A percentile compares a stretch with the other conserved stretches of the same genome.
Conservation (phyloP, 2,329 filamentous ascomycete species). For the Alternaria ethzedia region DNA sequence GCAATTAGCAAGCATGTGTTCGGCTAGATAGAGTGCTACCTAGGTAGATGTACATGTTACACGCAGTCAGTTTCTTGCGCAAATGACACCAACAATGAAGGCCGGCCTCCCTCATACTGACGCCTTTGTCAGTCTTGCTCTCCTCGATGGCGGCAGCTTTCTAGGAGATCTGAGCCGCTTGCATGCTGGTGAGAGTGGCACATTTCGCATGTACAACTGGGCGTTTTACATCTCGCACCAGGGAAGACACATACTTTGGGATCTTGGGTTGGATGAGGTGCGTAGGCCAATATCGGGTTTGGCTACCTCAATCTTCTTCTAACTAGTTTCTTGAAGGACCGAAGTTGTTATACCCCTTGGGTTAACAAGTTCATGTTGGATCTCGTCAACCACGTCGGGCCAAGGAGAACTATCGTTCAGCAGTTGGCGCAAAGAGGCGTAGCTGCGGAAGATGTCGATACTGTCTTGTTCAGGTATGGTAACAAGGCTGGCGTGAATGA, state of each 20-base stretch:
- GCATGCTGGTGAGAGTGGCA: slow-evolving; percentile 35
- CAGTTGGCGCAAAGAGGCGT: slow-evolving; percentile 35
- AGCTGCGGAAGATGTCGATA: slow-evolving; percentile 26
- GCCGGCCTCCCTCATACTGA: slow-evolving; percentile 18
- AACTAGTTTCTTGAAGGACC: slow-evolving; percentile 26
- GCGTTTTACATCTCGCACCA: slow-evolving; percentile 38
- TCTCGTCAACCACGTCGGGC: slow-evolving; percentile 35
- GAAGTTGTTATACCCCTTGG: slow-evolving; percentile 42
- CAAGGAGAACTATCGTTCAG: slow-evolving; percentile 32
- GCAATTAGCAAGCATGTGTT: neutral
- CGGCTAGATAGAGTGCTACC: neutral
- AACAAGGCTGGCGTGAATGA: neutral
- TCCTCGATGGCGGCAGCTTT: slow-evolving; percentile 45
- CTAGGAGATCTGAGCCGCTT: slow-evolving; percentile 34
- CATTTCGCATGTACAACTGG: slow-evolving; percentile 47
- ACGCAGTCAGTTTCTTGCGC: neutral
- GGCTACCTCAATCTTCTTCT: neutral
- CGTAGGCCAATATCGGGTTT: neutral
- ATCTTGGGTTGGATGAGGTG: slow-evolving; percentile 42
- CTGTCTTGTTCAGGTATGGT: slow-evolving; percentile 39
- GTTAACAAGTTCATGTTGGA: slow-evolving; percentile 41
- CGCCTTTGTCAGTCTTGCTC: slow-evolving; percentile 30
- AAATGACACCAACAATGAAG: neutral
- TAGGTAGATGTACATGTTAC: neutral
- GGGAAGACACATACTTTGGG: slow-evolving; percentile 39